Evolutionary conservation across 23 red algal species (phyloP), one percentile per base, ranked within the genome.

Genomic region (Gracilariopsis chorda): DNA sequence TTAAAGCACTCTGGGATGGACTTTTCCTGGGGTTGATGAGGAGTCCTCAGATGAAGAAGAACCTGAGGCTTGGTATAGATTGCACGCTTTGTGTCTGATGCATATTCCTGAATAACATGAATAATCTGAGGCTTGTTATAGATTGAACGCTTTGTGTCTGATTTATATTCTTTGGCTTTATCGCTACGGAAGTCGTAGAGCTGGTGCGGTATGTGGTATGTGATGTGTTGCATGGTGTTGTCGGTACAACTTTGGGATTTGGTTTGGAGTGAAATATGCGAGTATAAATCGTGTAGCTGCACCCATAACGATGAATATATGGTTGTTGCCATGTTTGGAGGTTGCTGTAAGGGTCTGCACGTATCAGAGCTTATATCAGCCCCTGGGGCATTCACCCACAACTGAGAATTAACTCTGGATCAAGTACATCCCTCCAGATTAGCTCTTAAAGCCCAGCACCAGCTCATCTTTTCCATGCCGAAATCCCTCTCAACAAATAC

Each of bases 21-120:
- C 1, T 87, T 87, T 4, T 55, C 69, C 36, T 87, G 52, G 2
- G 83, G 83, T 52, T 40, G 34, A 29, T 87, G 61, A 19, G 62
- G 83, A 0, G 58, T 67, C 4, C 59, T 3, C 49, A 48, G 5
- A 14, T 64, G 59, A n/a, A n/a, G n/a, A n/a, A n/a, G n/a, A n/a
- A n/a, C n/a, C n/a, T n/a, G n/a, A n/a, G n/a, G n/a, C n/a, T n/a
- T n/a, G n/a, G n/a, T n/a, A n/a, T n/a, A n/a, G n/a, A n/a, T n/a
- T n/a, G n/a, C n/a, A n/a, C n/a, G n/a, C n/a, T n/a, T n/a, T n/a
- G n/a, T n/a, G n/a, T n/a, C n/a, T n/a, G n/a, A n/a, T n/a, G n/a
- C n/a, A n/a, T n/a, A n/a, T n/a, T n/a, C n/a, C n/a, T n/a, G n/a
- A n/a, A n/a, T n/a, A n/a, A n/a, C n/a, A 30, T 64, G 59, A 5